Evolutionary conservation across 805 yeast species (phyloP).

Genomic region (Saturnispora kantuleensis): DNA sequence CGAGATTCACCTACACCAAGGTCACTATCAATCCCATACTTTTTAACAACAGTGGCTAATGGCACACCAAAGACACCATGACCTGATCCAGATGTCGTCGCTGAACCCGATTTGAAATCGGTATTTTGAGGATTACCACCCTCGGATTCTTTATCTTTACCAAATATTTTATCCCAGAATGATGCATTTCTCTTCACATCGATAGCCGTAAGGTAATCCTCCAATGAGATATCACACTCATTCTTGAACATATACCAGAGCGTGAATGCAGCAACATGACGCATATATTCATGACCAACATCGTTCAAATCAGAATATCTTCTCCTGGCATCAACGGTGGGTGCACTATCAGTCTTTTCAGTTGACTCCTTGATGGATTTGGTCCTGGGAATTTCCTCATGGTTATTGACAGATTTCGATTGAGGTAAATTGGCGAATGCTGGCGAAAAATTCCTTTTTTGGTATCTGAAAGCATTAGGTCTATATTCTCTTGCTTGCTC

Average conservation of each 20-base stretch:
- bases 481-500: constrained; percentile 91
- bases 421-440: constrained; percentile 30
- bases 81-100: constrained; percentile 12
- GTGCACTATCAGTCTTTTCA: neutral
- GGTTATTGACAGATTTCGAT: constrained; percentile 20
- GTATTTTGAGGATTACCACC: constrained; percentile 5
- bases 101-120: constrained; percentile 15
- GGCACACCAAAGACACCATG: constrained; percentile 69
- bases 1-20: constrained; percentile 76
- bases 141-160: constrained; percentile 6
- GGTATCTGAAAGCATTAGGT: constrained; percentile 86
- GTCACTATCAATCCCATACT: constrained; percentile 74
- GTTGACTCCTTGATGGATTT: neutral
- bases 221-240: constrained; percentile 23
- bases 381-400: neutral
- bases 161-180: constrained; percentile 45
- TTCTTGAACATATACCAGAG: constrained; percentile 28
- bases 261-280: constrained; percentile 51
- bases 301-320: constrained; percentile 55
- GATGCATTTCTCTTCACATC: constrained; percentile 34
- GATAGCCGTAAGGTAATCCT: constrained; percentile 33
- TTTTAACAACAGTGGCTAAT: constrained; percentile 53
- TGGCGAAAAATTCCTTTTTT: constrained; percentile 31
- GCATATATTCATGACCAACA: constrained; percentile 46
- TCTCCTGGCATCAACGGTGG: neutral